These are phyloP conservation scores for Paramecium bursaria DNA, from an alignment of 73 alveolate genomes.

Conservation along the genomic window DNA sequence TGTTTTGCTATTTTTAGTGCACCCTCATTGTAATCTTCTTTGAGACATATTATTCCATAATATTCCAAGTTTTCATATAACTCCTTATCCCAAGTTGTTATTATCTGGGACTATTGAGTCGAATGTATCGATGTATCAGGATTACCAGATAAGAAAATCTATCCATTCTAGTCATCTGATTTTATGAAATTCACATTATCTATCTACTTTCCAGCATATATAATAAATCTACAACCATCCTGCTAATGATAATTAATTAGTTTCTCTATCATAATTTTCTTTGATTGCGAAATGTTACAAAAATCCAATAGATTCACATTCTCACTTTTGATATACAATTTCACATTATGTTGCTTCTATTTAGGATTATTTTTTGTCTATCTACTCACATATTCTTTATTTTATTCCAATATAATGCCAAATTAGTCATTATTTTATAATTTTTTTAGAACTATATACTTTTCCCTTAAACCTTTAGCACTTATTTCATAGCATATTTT, in stretches of 20 bases:
- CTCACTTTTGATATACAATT: constrained; percentile 53
- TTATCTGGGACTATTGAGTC: constrained; percentile 44
- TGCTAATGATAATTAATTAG: not conserved
- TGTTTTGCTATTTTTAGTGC: not conserved
- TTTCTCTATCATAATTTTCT: constrained; percentile 15
- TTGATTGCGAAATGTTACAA: constrained; percentile 20
- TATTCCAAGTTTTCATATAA: constrained; percentile 8
- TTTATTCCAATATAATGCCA: constrained; percentile 24
- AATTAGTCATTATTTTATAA: not conserved
- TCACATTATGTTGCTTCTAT: constrained; percentile 9
- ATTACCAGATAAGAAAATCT: too few species aligned
- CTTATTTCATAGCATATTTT: constrained; percentile 35
- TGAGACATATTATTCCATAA: constrained; percentile 49
- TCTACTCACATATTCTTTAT: not conserved
- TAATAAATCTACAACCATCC: constrained; percentile 39
- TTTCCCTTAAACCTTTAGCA: constrained; percentile 48
- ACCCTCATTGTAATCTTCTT: constrained; percentile 30
- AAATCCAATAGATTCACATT: constrained; percentile 3
- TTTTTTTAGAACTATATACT: constrained; percentile 26
- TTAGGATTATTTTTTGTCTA: not conserved
- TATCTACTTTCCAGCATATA: constrained; percentile 30
- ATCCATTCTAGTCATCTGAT: constrained; percentile 17
- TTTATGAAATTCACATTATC: not conserved
- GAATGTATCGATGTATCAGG: too few species aligned
- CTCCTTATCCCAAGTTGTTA: constrained; percentile 17